phyloP scores from a whole-genome alignment of 2,329 filamentous ascomycete genomes.

The Ophiostoma himal-ulmi region DNA sequence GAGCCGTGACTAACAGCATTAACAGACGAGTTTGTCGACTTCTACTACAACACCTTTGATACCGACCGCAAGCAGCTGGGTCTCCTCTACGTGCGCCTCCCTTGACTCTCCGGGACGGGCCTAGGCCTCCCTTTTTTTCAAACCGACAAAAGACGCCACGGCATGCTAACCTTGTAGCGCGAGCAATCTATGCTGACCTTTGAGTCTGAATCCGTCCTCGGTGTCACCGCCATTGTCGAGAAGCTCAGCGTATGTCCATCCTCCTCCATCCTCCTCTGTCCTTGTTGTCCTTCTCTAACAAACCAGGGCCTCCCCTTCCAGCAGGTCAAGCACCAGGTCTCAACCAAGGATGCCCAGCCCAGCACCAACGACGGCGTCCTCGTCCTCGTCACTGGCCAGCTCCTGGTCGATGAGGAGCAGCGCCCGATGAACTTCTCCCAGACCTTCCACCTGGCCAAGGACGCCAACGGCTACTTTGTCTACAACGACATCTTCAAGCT shows the following conservation, averaged over 20 bases:
- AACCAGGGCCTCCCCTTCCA: constrained; percentile 68
- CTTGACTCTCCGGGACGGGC: not conserved
- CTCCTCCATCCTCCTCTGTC: not conserved
- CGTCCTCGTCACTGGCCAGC: constrained; percentile 80
- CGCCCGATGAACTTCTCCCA: constrained; percentile 89
- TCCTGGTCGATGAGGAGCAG: constrained; percentile 80
- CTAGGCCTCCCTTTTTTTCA: not conserved
- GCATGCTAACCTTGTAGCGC: constrained; percentile 47
- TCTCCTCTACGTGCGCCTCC: constrained; percentile 69
- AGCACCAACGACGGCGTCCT: constrained; percentile 65
- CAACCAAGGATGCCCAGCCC: constrained; percentile 79
- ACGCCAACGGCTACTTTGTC: constrained; percentile 68
- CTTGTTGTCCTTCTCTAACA: not conserved
- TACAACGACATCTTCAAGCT: constrained; percentile 95
- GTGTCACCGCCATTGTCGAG: constrained; percentile 61
- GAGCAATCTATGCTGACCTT: constrained; percentile 90
- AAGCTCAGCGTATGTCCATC: constrained; percentile 65
- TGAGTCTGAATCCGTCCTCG: constrained; percentile 63
- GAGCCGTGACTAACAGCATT: not conserved
- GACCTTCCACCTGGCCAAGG: constrained; percentile 75
- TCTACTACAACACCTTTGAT: constrained; percentile 91
- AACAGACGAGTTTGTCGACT: constrained; percentile 77
- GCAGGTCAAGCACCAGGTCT: constrained; percentile 71
- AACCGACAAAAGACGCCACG: not conserved
- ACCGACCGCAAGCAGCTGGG: constrained; percentile 57